Evolutionary conservation across 1,284 basidiomycete species (phyloP).

Genomic region (Cerioporus squamosus): DNA sequence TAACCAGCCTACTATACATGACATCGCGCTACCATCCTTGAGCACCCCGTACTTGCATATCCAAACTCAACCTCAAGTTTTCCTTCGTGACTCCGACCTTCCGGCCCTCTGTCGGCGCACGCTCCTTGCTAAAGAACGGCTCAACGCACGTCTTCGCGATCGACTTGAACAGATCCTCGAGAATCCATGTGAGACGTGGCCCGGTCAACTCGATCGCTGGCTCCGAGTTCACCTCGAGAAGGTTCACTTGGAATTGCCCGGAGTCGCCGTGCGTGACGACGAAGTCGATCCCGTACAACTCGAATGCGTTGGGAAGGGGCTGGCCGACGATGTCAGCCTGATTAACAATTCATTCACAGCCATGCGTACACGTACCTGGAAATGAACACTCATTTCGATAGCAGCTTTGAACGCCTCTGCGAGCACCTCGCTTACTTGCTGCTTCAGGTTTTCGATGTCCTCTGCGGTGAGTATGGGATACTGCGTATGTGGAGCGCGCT

Average conservation of each 20-base stretch:
- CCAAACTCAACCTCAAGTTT: constrained; percentile 33
- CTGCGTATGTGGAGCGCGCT: constrained; percentile 22
- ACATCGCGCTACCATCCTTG: constrained; percentile 27
- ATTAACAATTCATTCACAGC: too few species aligned
- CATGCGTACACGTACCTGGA: constrained; percentile 62
- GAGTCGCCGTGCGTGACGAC: constrained; percentile 63
- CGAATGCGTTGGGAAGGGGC: constrained; percentile 92
- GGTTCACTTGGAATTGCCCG: constrained; percentile 61
- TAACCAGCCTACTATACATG: neutral
- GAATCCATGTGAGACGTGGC: constrained; percentile 76
- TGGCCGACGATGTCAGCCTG: constrained; percentile 36
- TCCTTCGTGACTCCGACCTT: constrained; percentile 25
- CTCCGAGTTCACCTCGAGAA: constrained; percentile 94
- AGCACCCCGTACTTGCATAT: constrained; percentile 35
- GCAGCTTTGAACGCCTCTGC: constrained; percentile 88
- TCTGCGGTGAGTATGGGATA: constrained; percentile 37
- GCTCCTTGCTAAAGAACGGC: constrained; percentile 56
- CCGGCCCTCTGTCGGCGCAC: constrained; percentile 16
- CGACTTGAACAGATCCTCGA: constrained; percentile 80
- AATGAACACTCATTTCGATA: constrained; percentile 83
- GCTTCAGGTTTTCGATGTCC: constrained; percentile 63
- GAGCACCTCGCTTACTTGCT: constrained; percentile 69
- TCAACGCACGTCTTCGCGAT: constrained; percentile 72
- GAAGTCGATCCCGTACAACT: constrained; percentile 94
- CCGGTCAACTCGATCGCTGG: constrained; percentile 97